Evolutionary conservation across 2,329 filamentous ascomycete genomes (phyloP).

Genomic region (Akanthomyces dipterigenus): DNA sequence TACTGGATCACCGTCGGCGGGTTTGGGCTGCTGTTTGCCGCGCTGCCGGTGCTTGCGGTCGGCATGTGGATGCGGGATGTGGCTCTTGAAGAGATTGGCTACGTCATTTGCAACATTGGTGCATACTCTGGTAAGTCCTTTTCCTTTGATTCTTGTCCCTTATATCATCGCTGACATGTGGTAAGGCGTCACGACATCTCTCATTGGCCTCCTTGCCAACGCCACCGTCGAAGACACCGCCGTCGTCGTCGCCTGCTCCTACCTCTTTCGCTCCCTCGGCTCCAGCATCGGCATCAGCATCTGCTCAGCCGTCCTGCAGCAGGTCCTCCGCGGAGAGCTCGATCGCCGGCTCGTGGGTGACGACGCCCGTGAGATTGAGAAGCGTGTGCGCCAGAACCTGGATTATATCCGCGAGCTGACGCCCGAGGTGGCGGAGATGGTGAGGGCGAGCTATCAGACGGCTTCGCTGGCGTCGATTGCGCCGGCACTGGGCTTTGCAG

Average conservation of each 20-base stretch:
- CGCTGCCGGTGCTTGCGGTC: constrained; percentile 45
- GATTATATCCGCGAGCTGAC: constrained; percentile 61
- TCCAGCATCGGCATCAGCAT: constrained; percentile 69
- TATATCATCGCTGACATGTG: neutral
- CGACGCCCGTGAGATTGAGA: constrained; percentile 59
- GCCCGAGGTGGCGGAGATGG: constrained; percentile 49
- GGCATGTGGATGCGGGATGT: constrained; percentile 43
- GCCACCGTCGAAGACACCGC: constrained; percentile 61
- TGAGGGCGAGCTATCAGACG: constrained; percentile 58
- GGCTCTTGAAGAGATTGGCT: constrained; percentile 47
- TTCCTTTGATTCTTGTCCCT: neutral
- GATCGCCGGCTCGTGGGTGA: constrained; percentile 47
- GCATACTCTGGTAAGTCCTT: constrained; percentile 27
- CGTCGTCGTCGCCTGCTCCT: constrained; percentile 70
- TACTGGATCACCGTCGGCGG: constrained; percentile 59
- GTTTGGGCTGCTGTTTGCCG: constrained; percentile 47
- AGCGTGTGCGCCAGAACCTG: constrained; percentile 62
- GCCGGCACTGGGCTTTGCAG: constrained; percentile 30
- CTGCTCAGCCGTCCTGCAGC: constrained; percentile 64
- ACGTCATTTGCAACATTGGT: constrained; percentile 41
- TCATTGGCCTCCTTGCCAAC: constrained; percentile 68
- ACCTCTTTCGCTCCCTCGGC: constrained; percentile 74
- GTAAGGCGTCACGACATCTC: constrained; percentile 60
- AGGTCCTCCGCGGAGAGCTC: constrained; percentile 54
- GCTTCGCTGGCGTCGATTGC: constrained; percentile 35